Evolutionary conservation across 768 basidiomycete genomes (phyloP), one percentile per base, ranked within the genome.

Genomic region (Tylopilus sp.): DNA sequence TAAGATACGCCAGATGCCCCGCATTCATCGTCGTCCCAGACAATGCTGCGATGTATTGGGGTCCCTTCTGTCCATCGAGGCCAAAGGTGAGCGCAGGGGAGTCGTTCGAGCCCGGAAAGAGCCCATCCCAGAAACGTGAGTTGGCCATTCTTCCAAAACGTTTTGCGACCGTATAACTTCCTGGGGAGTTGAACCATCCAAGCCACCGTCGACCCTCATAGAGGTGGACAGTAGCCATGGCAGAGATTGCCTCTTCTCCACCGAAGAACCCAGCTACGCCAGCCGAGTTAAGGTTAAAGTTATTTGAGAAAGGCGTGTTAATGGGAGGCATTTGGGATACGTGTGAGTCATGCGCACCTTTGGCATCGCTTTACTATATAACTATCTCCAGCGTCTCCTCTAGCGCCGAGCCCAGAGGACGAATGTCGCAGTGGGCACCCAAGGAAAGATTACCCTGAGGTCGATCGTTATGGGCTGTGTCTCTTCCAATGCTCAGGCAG

Each of bases 241-340:
- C 68, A 10, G 66, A 55, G 33, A 73, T 58, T 11, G 71, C 69
- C 43, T 68, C 70, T 23, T 73, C 58, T 3, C 70, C 71, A 1
- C 71, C 71, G 5, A 71, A 71, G 26, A 73, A 64, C 10, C 69
- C 71, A 10, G 69, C 71, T 8, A 72, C 58, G 2, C 67, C 72
- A 13, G 66, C 57, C 1, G 64, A 43, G 21, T 72, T 59, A 38
- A 39, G 38, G 13, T 5, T 39, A 20, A 39, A 39, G 11, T 21
- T 39, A 21, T 21, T 1, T 10, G 9, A 3, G 10, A 39, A 20
- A 12, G 38, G 38, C 12, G 3, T 10, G 11, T 5, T 0, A 20
- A 39, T 18, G 38, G 20, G 18, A 21, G 38, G 38, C 38, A 39
- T 39, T 36, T n/a, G 17, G 3, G 35, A n/a, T n/a, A n/a, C n/a